Percentiles rank a stretch among this genome's conserved stretches.
Evolutionary conservation across 2,329 filamentous ascomycete genomes (phyloP).

Genomic region (Whalleya microplaca): DNA sequence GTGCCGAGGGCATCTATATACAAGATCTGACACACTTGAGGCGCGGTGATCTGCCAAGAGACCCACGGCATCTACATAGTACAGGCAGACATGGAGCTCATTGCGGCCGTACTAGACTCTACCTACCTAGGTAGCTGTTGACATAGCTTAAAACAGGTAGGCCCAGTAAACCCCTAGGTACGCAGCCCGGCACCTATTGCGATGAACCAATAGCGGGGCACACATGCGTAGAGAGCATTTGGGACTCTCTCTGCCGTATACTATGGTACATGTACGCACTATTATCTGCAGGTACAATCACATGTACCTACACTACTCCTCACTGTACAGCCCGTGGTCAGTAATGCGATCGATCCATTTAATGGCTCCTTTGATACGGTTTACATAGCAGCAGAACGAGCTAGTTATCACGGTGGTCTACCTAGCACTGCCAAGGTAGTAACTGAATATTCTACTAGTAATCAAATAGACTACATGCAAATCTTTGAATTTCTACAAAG

Average conservation of each 20-base stretch:
- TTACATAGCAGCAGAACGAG: no score
- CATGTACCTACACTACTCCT: no score
- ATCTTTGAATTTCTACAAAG: no score
- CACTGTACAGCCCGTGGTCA: no score
- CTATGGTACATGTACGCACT: neutral
- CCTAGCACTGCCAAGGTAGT: no score
- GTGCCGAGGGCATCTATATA: no score
- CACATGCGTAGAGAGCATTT: neutral
- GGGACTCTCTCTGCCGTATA: neutral
- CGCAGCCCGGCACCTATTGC: neutral
- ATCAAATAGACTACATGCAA: no score
- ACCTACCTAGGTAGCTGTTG: neutral
- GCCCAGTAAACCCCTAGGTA: neutral
- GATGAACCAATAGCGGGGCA: neutral
- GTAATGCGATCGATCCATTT: neutral
- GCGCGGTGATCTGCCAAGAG: slow-evolving; percentile 5
- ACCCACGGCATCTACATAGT: slow-evolving; percentile 2
- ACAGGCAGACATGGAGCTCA: neutral
- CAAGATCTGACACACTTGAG: slow-evolving; percentile 5
- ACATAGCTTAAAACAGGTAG: neutral
- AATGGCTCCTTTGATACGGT: no score
- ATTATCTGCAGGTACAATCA: neutral
- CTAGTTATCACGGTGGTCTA: no score
- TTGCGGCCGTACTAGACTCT: neutral
- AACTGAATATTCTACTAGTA: no score